Evolutionary conservation across 139 green algal genomes (phyloP), one percentile per base, ranked within the genome.

Genomic region (Marvania coccoides): DNA sequence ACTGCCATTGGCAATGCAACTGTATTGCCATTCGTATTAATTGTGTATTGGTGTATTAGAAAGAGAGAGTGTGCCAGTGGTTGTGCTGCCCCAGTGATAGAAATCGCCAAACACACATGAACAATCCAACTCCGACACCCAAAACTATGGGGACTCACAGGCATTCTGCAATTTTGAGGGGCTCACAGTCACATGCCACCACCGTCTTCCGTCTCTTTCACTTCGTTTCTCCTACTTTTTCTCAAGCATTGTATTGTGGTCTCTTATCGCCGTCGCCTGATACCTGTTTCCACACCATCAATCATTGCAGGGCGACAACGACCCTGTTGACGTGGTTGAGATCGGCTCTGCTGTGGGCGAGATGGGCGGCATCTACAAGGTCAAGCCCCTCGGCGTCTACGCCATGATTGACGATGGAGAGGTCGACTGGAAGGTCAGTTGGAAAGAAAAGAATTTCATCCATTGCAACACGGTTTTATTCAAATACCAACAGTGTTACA

Each of bases 361-460:
- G 29, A 91, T 90, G 80, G 94, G 94, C 34, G 90, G 91, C 63
- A 89, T 98, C 57, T 95, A 95, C 81, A 72, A 78, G 58, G 86
- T 92, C 29, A 91, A 91, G 69, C 72, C 73, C 6, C 56, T 91
- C 5, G 92, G 90, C 36, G 88, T 96, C 35, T 89, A 91, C 54
- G 93, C 93, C 62, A 98, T 98, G 93, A 96, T 98, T 61, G 93
- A 99, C 68, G 94, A 99, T 34, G 94, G 94, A 30, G 94, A 99
- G 87, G 83, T 99, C 37, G 94, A 99, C 84, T 99, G 94, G 94
- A 99, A 99, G 84, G 40, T n/a, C n/a, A n/a, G n/a, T n/a, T n/a
- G n/a, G n/a, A n/a, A 71, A n/a, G n/a, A n/a, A n/a, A n/a, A n/a
- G n/a, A n/a, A n/a, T n/a, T n/a, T n/a, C n/a, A n/a, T n/a, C n/a